Conservation (phyloP, 257 asterid species). For the Solanum chilense region DNA sequence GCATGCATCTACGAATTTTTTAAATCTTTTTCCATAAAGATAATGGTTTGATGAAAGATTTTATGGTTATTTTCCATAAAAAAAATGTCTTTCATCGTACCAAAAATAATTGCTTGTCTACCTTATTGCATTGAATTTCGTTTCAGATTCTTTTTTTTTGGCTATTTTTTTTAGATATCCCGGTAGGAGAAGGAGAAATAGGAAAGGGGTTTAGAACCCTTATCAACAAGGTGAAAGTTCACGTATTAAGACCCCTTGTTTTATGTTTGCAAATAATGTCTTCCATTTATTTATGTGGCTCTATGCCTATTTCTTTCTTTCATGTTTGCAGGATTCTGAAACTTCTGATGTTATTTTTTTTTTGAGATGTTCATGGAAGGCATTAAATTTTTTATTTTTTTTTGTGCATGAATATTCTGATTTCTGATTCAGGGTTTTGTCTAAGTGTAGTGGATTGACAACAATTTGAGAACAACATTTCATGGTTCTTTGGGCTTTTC, state of each 20-base stretch:
- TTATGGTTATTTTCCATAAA: not conserved
- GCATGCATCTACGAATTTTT: not conserved
- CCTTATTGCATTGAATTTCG: not conserved
- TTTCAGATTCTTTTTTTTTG: not conserved
- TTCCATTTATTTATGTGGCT: not conserved
- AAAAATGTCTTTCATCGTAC: not conserved
- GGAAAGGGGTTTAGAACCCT: not conserved
- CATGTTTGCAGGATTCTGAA: not conserved
- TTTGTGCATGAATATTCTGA: not conserved
- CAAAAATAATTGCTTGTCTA: not conserved
- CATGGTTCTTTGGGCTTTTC: not conserved
- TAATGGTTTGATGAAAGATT: not conserved
- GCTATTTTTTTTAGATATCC: not conserved
- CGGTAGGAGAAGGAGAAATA: not conserved
- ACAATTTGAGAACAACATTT: constrained; percentile 4
- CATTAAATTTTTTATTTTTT: not conserved
- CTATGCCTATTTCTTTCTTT: not conserved
- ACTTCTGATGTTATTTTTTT: not conserved
- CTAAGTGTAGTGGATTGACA: not conserved
- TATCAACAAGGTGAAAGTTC: not conserved
- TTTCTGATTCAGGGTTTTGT: not conserved
- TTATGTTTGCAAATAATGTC: not conserved
- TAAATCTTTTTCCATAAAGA: not conserved
- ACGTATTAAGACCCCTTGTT: not conserved
- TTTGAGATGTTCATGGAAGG: not conserved